Conservation (phyloP, 805 yeast species). For the Naumovozyma castellii region DNA sequence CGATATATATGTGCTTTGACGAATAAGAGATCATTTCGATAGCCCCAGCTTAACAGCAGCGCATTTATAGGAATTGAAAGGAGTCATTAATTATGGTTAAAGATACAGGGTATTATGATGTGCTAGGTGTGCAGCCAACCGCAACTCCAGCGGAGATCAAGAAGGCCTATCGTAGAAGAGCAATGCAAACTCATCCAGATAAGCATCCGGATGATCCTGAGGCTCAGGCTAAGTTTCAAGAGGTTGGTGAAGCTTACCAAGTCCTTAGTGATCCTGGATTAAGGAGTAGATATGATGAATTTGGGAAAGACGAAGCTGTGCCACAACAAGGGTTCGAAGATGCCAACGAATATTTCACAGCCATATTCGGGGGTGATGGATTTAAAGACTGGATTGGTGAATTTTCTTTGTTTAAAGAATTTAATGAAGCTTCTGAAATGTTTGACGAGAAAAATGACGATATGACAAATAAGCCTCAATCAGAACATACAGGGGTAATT, state of each 20-base stretch:
- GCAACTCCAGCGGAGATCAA: conserved; percentile 81
- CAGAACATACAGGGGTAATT: conserved; percentile 9
- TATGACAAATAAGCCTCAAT: conserved; percentile 3
- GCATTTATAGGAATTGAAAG: too few species aligned
- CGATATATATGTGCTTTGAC: too few species aligned
- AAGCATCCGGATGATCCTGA: conserved; percentile 90
- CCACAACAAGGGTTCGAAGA: conserved; percentile 73
- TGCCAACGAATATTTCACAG: conserved; percentile 74
- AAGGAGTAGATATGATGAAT: conserved; percentile 68
- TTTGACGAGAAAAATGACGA: conserved; percentile 19
- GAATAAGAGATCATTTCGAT: too few species aligned
- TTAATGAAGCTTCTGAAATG: conserved; percentile 48
- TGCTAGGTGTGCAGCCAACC: conserved; percentile 53
- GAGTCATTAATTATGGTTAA: conserved; percentile 69
- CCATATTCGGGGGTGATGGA: conserved; percentile 77
- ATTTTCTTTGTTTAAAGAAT: conserved; percentile 54
- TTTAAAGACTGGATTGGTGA: conserved; percentile 76
- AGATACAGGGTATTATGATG: conserved; percentile 81
- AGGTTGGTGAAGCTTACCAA: conserved; percentile 58
- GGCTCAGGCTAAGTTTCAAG: conserved; percentile 83
- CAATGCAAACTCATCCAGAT: conserved; percentile 88
- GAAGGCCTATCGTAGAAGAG: conserved; percentile 86
- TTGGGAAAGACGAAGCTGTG: conserved; percentile 68
- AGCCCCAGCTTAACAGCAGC: too few species aligned
- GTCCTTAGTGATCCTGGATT: conserved; percentile 65